Evolutionary conservation across 2,329 filamentous ascomycete species (phyloP).

Genomic region (Aureobasidium lini): DNA sequence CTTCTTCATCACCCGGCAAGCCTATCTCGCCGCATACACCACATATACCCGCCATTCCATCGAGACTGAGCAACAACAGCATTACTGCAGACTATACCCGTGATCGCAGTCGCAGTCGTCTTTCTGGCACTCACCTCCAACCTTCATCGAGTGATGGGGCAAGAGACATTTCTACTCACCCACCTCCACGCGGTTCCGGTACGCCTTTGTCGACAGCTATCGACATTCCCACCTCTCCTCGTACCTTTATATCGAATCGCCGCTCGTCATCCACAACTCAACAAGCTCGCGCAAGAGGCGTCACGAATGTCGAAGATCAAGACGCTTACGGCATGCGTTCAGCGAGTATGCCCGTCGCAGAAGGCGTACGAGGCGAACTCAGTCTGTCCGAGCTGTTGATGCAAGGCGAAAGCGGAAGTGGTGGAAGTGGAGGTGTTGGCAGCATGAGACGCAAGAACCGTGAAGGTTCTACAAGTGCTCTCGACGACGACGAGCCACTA

Average conservation of each 20-base stretch:
- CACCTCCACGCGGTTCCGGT: slow-evolving; percentile 4
- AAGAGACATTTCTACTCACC: not conserved
- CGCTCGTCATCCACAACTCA: slow-evolving; percentile 62
- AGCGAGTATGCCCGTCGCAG: slow-evolving; percentile 59
- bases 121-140: slow-evolving; percentile 4
- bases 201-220: slow-evolving; percentile 51
- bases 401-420: slow-evolving; percentile 3
- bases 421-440: not conserved
- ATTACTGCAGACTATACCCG: slow-evolving; percentile 51
- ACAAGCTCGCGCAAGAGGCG: slow-evolving; percentile 49
- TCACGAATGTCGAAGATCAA: slow-evolving; percentile 43
- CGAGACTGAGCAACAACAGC: slow-evolving; percentile 84
- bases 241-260: slow-evolving; percentile 42
- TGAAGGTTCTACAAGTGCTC: slow-evolving; percentile 25
- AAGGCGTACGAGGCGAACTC: slow-evolving; percentile 48
- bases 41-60: slow-evolving; percentile 88
- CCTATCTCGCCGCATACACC: slow-evolving; percentile 84
- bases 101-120: slow-evolving; percentile 22
- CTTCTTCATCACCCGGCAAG: slow-evolving; percentile 76
- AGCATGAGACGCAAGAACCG: not conserved
- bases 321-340: slow-evolving; percentile 58
- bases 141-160: slow-evolving; percentile 14
- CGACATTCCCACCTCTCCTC: slow-evolving; percentile 65
- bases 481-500: slow-evolving; percentile 59
- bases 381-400: slow-evolving; percentile 53